Conservation (phyloP, 495 filamentous ascomycete genomes). For the Glonium stellatum region DNA sequence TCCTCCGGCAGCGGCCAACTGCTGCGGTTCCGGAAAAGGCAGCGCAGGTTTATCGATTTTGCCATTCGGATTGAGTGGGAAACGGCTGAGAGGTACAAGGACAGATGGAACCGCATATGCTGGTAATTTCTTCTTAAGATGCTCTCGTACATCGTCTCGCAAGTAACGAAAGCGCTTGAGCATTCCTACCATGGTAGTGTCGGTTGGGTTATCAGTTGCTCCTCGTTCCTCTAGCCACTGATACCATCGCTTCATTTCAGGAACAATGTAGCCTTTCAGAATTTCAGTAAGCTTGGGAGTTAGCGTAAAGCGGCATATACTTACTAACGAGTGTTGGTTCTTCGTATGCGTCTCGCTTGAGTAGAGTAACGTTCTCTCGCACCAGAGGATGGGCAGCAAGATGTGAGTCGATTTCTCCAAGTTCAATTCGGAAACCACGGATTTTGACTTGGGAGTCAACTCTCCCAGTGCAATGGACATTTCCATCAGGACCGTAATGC, state of each 20-base stretch:
- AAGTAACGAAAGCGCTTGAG: slow-evolving; percentile 59
- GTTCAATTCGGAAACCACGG: slow-evolving; percentile 89
- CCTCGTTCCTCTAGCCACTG: slow-evolving; percentile 55
- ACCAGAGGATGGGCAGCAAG: slow-evolving; percentile 72
- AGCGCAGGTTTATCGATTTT: slow-evolving; percentile 88
- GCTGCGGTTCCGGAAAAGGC: slow-evolving; percentile 78
- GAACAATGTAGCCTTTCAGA: slow-evolving; percentile 65
- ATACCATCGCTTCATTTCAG: slow-evolving; percentile 66
- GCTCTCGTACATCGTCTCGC: slow-evolving; percentile 64
- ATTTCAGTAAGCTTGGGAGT: neutral
- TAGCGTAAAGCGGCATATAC: neutral
- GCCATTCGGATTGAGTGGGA: slow-evolving; percentile 90
- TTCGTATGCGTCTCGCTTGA: slow-evolving; percentile 81
- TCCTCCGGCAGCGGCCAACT: slow-evolving; percentile 44
- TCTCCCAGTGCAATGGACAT: slow-evolving; percentile 54
- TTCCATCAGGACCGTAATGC: slow-evolving; percentile 62
- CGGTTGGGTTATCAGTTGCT: slow-evolving; percentile 41
- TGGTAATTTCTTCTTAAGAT: slow-evolving; percentile 69
- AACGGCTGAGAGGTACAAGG: slow-evolving; percentile 68
- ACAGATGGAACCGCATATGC: slow-evolving; percentile 75
- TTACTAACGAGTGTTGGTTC: slow-evolving; percentile 72
- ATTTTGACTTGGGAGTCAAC: slow-evolving; percentile 93
- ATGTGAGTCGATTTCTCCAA: slow-evolving; percentile 87
- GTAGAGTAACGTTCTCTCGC: slow-evolving; percentile 79
- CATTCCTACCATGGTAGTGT: slow-evolving; percentile 52